These are phyloP conservation scores for Botrytis pseudocinerea DNA, from an alignment of 2,329 filamentous ascomycete genomes.

Conservation along the genomic window DNA sequence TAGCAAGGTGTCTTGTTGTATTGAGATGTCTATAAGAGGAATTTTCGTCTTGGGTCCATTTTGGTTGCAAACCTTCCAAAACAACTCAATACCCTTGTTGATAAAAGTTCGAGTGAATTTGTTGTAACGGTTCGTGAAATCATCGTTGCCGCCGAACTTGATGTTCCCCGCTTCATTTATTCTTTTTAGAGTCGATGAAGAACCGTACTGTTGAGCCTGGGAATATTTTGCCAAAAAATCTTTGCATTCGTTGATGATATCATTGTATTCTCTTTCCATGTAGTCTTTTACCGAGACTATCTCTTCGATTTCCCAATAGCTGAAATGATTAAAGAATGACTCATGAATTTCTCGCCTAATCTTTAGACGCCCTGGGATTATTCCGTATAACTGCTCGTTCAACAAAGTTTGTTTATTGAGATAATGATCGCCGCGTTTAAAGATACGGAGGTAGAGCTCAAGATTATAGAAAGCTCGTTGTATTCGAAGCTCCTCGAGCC, in stretches of 20 bases:
- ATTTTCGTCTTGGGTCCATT: background rate
- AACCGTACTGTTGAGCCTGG: background rate
- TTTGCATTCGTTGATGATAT: background rate
- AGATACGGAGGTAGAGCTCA: background rate
- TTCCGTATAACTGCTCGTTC: background rate
- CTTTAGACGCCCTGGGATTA: background rate
- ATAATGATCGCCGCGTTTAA: background rate
- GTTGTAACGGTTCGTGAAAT: background rate
- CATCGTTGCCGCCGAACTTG: background rate
- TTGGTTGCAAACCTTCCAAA: slow-evolving; percentile 3
- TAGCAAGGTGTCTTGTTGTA: background rate
- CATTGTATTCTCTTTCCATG: slow-evolving; percentile 8
- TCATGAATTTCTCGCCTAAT: background rate
- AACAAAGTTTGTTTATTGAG: too few relatives aligned
- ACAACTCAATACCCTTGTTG: background rate
- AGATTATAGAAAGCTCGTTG: background rate
- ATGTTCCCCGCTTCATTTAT: background rate
- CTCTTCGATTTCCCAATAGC: background rate
- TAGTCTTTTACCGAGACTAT: background rate
- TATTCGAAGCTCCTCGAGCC: background rate
- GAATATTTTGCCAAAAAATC: background rate
- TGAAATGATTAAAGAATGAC: background rate
- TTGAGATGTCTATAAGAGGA: background rate
- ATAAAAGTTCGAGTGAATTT: background rate
- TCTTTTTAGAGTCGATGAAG: background rate